phyloP scores from a whole-genome alignment of 129 eudicot species.

The Centella asiatica region DNA sequence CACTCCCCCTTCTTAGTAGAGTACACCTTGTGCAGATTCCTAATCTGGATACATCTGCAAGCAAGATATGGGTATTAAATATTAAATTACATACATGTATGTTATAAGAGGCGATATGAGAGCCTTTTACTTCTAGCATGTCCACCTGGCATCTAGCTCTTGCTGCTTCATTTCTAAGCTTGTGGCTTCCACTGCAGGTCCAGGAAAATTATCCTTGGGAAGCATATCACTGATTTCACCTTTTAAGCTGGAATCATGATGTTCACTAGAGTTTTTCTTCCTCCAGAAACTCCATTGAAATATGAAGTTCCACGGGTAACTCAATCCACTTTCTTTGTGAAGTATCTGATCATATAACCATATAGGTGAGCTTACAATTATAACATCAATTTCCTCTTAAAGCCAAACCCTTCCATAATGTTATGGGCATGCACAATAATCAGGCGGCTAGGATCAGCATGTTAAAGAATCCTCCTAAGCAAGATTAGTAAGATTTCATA shows the following conservation, averaged over 20 bases:
- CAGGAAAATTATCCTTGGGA: constrained; percentile 32
- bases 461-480: too few relatives aligned
- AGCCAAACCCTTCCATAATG: not conserved
- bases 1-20: constrained; percentile 69
- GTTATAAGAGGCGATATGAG: not conserved
- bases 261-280: constrained; percentile 27
- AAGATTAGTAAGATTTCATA: not conserved
- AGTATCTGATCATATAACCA: constrained; percentile 49
- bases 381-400: not conserved
- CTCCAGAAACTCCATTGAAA: constrained; percentile 37
- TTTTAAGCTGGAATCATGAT: constrained; percentile 26
- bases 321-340: constrained; percentile 50
- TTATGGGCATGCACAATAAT: too few relatives aligned
- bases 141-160: constrained; percentile 86
- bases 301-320: constrained; percentile 47
- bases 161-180: constrained; percentile 98
- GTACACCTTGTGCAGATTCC: constrained; percentile 78
- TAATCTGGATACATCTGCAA: constrained; percentile 90
- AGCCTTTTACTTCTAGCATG: not conserved
- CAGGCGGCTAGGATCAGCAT: not conserved
- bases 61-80: constrained; percentile 6
- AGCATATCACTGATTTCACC: constrained; percentile 18
- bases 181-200: constrained; percentile 61
- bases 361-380: not conserved
- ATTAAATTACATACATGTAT: not conserved